Evolutionary conservation across 352 stramenopile genomes (phyloP).

Genomic region (Pythium phragmitis): DNA sequence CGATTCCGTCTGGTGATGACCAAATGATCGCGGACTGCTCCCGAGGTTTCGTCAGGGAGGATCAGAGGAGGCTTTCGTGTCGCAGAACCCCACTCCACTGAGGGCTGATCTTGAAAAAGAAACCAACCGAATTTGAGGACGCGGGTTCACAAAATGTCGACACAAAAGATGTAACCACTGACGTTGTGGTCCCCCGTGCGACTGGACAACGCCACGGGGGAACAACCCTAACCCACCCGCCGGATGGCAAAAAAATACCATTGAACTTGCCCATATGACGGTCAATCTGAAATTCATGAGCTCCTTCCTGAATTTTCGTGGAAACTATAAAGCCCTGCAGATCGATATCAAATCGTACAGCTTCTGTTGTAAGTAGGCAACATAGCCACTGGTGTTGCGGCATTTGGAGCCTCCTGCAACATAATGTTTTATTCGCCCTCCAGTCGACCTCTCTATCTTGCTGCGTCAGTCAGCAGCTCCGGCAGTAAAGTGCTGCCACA

Average conservation of each 20-base stretch:
- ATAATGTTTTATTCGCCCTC: conserved; percentile 5
- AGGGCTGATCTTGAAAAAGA: conserved; percentile 3
- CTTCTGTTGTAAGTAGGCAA: conserved; percentile 11
- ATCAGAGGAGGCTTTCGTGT: conserved; percentile 5
- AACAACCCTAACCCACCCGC: too few species aligned
- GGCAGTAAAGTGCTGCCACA: conserved; percentile 27
- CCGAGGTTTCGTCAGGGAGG: too few species aligned
- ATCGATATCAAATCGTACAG: neutral
- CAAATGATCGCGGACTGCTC: conserved; percentile 1
- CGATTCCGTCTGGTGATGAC: conserved; percentile 6
- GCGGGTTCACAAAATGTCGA: neutral
- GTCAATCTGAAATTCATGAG: neutral
- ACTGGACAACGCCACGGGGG: neutral
- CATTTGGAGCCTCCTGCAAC: conserved; percentile 21
- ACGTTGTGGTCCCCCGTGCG: too few species aligned
- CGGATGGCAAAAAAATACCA: too few species aligned
- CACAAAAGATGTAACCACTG: neutral
- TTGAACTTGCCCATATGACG: too few species aligned
- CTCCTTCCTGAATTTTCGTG: neutral
- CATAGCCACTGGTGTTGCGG: conserved; percentile 1
- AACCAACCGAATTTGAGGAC: neutral
- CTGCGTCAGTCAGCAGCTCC: conserved; percentile 22
- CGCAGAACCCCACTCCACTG: conserved; percentile 14
- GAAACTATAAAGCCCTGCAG: neutral
- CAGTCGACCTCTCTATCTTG: conserved; percentile 4